Percentiles rank a stretch among this genome's conserved stretches.
Conservation (phyloP, 139 green algal species). For the Edaphochlamys debaryana region DNA sequence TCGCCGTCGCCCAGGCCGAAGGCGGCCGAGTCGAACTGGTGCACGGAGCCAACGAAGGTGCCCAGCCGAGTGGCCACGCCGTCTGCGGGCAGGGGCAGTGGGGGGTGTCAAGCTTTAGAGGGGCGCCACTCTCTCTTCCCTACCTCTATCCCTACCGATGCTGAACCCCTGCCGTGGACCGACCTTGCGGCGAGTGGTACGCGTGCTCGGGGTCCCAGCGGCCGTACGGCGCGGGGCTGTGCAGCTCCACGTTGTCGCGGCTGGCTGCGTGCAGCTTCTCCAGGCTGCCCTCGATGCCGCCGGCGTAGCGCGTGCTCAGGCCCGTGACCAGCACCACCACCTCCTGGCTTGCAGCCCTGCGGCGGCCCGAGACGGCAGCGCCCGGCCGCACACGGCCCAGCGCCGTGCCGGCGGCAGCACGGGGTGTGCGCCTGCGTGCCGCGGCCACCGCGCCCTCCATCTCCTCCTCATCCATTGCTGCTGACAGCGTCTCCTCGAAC, state of each 20-base stretch:
- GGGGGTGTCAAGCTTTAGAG: not conserved
- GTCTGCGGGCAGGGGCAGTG: not conserved
- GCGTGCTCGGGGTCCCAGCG: conserved; percentile 74
- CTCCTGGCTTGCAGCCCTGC: too few species aligned
- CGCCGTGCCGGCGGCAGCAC: too few species aligned
- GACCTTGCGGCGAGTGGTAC: too few species aligned
- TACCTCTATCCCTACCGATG: too few species aligned
- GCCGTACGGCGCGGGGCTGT: conserved; percentile 58
- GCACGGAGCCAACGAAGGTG: conserved; percentile 68
- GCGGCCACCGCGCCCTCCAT: not conserved
- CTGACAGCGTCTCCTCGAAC: not conserved
- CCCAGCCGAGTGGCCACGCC: conserved; percentile 68
- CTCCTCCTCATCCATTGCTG: not conserved
- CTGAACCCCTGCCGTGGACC: too few species aligned
- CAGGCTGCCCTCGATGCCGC: conserved; percentile 43
- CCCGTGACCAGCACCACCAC: conserved; percentile 25
- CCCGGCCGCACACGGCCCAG: too few species aligned
- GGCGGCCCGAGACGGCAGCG: too few species aligned
- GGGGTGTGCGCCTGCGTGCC: too few species aligned
- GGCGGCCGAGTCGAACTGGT: conserved; percentile 74
- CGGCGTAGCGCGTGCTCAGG: conserved; percentile 55
- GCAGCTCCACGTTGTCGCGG: conserved; percentile 63
- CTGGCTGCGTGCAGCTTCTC: conserved; percentile 48
- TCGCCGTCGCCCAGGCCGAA: conserved; percentile 74
- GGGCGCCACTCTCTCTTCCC: too few species aligned